These are phyloP conservation scores for Pseudognaphalium luteoalbum DNA, from an alignment of 129 eudicot species.

Conservation along the genomic window DNA sequence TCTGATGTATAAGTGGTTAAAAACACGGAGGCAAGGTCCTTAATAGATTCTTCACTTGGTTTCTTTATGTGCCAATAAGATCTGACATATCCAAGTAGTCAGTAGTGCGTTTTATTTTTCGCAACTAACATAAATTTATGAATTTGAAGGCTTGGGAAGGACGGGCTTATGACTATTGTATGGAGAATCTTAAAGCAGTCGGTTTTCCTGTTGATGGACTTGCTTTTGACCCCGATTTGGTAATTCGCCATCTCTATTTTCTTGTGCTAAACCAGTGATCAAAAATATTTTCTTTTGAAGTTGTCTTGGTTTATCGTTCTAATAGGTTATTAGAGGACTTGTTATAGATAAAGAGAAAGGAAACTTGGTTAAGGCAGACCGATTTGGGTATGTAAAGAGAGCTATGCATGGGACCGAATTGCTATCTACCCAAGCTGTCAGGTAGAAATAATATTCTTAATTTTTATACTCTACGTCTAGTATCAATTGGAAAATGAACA, in stretches of 20 bases:
- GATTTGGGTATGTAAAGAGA: conserved; percentile 94
- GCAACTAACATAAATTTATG: conserved; percentile 10
- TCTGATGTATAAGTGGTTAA: conserved; percentile 12
- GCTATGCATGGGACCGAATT: conserved; percentile 98
- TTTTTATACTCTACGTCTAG: neutral
- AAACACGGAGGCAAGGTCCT: conserved; percentile 1
- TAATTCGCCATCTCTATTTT: conserved; percentile 27
- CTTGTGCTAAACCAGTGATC: conserved; percentile 10
- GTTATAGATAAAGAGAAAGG: conserved; percentile 98
- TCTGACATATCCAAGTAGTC: neutral
- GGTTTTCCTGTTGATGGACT: conserved; percentile 99
- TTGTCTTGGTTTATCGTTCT: conserved; percentile 13
- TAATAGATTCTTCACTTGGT: neutral
- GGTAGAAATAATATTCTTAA: conserved; percentile 11
- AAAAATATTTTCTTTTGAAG: neutral
- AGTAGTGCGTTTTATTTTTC: conserved; percentile 8
- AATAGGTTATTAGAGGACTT: conserved; percentile 93
- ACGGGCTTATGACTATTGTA: conserved; percentile 90
- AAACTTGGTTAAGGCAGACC: conserved; percentile 93
- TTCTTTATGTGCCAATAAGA: conserved; percentile 2
- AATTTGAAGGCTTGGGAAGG: conserved; percentile 97
- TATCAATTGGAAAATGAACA: conserved; percentile 19
- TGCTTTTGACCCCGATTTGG: conserved; percentile 95
- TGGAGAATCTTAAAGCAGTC: conserved; percentile 73
- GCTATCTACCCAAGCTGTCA: conserved; percentile 83